phyloP scores from a whole-genome alignment of 208 protist genomes.

The Crithidia sp. region DNA sequence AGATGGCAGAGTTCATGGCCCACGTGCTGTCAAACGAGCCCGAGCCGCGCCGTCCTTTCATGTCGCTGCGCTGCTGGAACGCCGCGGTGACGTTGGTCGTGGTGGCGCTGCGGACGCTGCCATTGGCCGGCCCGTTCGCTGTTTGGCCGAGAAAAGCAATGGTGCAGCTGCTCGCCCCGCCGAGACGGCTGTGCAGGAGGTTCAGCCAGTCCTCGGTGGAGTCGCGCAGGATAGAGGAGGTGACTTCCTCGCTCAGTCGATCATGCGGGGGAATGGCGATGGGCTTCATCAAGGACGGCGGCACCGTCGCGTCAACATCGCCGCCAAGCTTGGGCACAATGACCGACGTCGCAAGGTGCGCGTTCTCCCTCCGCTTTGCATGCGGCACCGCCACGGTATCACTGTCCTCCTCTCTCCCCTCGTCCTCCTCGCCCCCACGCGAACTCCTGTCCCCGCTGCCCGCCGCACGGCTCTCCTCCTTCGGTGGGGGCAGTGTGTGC shows the following conservation, averaged over 20 bases:
- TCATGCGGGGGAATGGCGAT: conserved; percentile 1
- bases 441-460: not conserved
- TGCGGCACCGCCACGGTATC: not conserved
- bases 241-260: conserved; percentile 1
- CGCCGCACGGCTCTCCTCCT: not conserved
- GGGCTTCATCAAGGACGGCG: conserved; percentile 13
- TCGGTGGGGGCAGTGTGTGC: conserved; percentile 16
- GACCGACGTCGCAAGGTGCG: conserved; percentile 6
- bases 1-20: not conserved
- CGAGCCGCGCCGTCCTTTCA: not conserved
- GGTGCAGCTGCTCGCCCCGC: conserved; percentile 13
- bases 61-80: not conserved
- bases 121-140: conserved; percentile 1
- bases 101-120: not conserved
- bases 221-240: conserved; percentile 5
- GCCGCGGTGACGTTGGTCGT: not conserved
- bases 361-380: not conserved
- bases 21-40: conserved; percentile 6
- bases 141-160: conserved; percentile 23
- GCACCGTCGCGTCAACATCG: not conserved
- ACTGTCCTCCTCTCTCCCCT: not conserved
- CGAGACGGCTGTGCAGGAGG: conserved; percentile 14
- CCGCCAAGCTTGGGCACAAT: not conserved
- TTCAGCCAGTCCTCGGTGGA: conserved; percentile 25
- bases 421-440: not conserved